These are phyloP conservation scores for Cercospora sp. DNA, from an alignment of 2,329 filamentous ascomycete species.

Conservation along the genomic window DNA sequence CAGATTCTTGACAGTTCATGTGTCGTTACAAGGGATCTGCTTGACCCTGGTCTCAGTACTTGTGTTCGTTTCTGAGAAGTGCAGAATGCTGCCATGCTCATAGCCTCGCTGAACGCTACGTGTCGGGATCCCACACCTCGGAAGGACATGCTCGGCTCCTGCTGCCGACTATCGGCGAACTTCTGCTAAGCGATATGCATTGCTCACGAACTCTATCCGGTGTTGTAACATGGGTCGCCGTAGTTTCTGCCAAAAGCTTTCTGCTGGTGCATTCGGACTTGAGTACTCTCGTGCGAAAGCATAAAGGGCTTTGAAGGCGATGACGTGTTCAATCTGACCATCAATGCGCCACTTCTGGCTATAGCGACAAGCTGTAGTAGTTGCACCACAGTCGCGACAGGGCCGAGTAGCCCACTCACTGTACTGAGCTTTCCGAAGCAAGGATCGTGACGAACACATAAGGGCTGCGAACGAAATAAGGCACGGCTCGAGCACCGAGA, in stretches of 20 bases:
- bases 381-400: background rate
- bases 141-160: background rate
- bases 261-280: background rate
- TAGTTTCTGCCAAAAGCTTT: background rate
- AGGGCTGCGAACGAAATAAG: background rate
- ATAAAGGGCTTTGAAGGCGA: background rate
- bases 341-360: background rate
- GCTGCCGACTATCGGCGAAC: background rate
- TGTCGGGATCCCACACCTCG: background rate
- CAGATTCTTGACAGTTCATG: too few species aligned
- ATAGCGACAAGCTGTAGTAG: background rate
- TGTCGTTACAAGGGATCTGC: too few species aligned
- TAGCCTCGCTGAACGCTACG: background rate
- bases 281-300: background rate
- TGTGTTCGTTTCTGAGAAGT: background rate
- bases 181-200: background rate
- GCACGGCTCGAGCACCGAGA: background rate
- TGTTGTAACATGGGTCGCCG: background rate
- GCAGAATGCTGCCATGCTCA: background rate
- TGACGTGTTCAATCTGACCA: background rate
- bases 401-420: too few species aligned
- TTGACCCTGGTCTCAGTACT: background rate
- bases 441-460: background rate
- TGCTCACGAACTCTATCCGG: background rate
- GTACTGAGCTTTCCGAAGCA: background rate